phyloP scores from a whole-genome alignment of 2,329 filamentous ascomycete species.

The Aphanoascus verrucosus region DNA sequence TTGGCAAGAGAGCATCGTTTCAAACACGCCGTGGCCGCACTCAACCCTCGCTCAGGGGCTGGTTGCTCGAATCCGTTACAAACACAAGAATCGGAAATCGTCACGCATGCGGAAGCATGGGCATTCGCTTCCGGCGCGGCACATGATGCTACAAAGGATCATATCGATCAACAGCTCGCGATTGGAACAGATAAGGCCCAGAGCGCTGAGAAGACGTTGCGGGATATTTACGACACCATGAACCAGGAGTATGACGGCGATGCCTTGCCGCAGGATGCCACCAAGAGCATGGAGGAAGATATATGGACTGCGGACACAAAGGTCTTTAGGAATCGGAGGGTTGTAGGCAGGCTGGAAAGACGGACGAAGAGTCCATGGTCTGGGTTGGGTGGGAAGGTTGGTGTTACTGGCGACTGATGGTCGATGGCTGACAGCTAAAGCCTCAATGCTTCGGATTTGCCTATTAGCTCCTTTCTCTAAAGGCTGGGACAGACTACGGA shows the following conservation, averaged over 20 bases:
- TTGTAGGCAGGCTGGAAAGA: conserved; percentile 18
- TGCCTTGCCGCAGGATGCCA: conserved; percentile 11
- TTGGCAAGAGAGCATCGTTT: conserved; percentile 29
- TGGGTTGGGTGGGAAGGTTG: conserved; percentile 28
- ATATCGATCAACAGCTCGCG: conserved; percentile 26
- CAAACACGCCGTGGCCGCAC: conserved; percentile 25
- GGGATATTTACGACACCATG: conserved; percentile 26
- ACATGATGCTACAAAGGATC: conserved; percentile 23
- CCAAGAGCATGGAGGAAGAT: conserved; percentile 14
- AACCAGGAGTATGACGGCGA: conserved; percentile 27
- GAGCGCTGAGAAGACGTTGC: conserved; percentile 24
- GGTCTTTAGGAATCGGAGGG: conserved; percentile 18
- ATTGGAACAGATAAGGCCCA: conserved; percentile 25
- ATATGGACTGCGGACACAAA: conserved; percentile 26
- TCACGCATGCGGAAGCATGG: conserved; percentile 31
- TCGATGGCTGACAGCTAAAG: not conserved
- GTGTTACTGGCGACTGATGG: conserved; percentile 13
- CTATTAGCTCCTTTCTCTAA: not conserved
- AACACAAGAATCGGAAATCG: conserved; percentile 24
- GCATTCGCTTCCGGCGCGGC: conserved; percentile 32
- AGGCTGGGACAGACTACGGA: not conserved
- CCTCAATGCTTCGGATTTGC: too few species aligned
- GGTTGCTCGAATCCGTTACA: conserved; percentile 14
- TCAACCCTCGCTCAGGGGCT: conserved; percentile 18
- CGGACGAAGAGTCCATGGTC: conserved; percentile 29